Percentiles rank a stretch among this genome's conserved stretches.
Evolutionary conservation across 2,329 filamentous ascomycete species (phyloP).

Genomic region (Cercospora sp.): DNA sequence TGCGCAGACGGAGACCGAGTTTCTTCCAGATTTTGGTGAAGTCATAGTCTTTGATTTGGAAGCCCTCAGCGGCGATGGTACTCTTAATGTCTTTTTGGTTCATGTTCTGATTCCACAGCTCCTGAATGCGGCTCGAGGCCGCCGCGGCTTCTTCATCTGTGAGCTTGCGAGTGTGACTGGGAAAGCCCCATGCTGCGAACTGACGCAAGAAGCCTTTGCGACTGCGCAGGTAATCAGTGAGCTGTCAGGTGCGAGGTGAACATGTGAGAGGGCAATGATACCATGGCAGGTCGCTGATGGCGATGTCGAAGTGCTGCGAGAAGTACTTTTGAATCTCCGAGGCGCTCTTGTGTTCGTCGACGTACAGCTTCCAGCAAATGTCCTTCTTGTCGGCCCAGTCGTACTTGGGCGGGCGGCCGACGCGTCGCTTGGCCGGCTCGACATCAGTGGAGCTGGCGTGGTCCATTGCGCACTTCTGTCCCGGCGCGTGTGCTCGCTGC

Average conservation of each 20-base stretch:
- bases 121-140: conserved; percentile 68
- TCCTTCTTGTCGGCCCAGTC: conserved; percentile 68
- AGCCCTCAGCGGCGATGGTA: conserved; percentile 70
- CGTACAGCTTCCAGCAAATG: conserved; percentile 70
- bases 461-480: conserved; percentile 7
- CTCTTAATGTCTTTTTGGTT: conserved; percentile 72
- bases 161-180: conserved; percentile 64
- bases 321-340: conserved; percentile 75
- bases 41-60: conserved; percentile 62
- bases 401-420: conserved; percentile 44
- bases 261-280: conserved; percentile 53
- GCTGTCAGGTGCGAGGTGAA: background rate
- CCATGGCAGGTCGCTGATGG: conserved; percentile 59
- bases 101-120: conserved; percentile 76
- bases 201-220: conserved; percentile 32
- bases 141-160: conserved; percentile 68
- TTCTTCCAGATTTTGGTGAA: conserved; percentile 57
- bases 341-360: conserved; percentile 70
- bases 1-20: conserved; percentile 52
- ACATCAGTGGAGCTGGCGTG: background rate
- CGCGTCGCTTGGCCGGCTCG: background rate
- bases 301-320: conserved; percentile 44
- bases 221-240: conserved; percentile 6
- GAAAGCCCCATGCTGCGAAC: conserved; percentile 69
- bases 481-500: background rate